These are phyloP conservation scores for Suhomyces emberorum DNA, from an alignment of 805 yeast genomes.

Conservation along the genomic window DNA sequence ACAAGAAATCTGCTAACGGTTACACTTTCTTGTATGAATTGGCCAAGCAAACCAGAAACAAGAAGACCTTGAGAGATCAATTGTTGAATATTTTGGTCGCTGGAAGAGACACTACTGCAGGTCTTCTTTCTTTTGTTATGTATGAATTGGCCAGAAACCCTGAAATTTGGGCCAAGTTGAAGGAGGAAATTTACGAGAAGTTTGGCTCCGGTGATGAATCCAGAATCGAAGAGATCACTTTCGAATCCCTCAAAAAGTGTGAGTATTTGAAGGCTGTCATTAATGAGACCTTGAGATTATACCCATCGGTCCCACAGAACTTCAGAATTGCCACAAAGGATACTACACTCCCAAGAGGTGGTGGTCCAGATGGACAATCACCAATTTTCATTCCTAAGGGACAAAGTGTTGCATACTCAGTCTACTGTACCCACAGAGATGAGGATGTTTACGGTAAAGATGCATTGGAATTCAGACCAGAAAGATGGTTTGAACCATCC, in stretches of 20 bases:
- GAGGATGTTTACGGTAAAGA: conserved; percentile 29
- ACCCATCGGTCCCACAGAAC: conserved; percentile 28
- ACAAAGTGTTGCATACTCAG: conserved; percentile 34
- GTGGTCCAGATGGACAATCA: conserved; percentile 24
- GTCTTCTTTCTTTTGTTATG: conserved; percentile 32
- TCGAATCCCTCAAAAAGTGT: conserved; percentile 38
- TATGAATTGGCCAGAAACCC: conserved; percentile 36
- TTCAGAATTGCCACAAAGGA: conserved; percentile 19
- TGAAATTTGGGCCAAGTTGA: conserved; percentile 28
- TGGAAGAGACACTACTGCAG: conserved; percentile 44
- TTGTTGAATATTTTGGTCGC: conserved; percentile 39
- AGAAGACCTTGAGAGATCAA: conserved; percentile 35
- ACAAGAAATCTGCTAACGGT: conserved; percentile 19
- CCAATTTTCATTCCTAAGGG: conserved; percentile 38
- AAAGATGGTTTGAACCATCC: conserved; percentile 28
- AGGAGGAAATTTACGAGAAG: conserved; percentile 23
- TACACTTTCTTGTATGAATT: conserved; percentile 48
- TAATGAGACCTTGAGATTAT: conserved; percentile 35
- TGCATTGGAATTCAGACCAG: conserved; percentile 31
- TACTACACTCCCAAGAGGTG: conserved; percentile 23
- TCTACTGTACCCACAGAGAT: conserved; percentile 41
- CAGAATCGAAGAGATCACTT: conserved; percentile 28
- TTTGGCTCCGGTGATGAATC: conserved; percentile 33
- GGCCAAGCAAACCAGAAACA: conserved; percentile 37
- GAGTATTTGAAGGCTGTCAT: conserved; percentile 36